A percentile compares a stretch with the other conserved stretches of the same genome.
Conservation (phyloP, 78 protist species). For the Dictyostelium discoideum region DNA sequence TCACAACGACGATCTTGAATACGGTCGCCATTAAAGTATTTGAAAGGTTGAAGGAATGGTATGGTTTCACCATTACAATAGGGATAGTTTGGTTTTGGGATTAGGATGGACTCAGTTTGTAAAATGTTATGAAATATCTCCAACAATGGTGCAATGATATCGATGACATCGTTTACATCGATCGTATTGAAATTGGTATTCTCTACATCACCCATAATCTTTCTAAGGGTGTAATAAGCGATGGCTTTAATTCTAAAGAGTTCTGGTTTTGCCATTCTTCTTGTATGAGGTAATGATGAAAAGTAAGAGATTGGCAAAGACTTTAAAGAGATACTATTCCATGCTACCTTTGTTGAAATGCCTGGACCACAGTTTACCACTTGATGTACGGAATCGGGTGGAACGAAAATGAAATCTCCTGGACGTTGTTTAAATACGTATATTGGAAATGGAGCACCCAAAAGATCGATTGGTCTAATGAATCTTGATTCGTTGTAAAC, state of each 20-base stretch:
- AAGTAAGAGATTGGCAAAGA: constrained; percentile 45
- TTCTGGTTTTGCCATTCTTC: constrained; percentile 14
- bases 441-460: constrained; percentile 51
- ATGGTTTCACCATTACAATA: constrained; percentile 50
- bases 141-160: constrained; percentile 27
- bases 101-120: constrained; percentile 56
- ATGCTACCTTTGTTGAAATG: constrained; percentile 25
- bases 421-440: constrained; percentile 44
- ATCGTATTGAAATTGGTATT: neutral
- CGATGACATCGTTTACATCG: constrained; percentile 5
- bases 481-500: constrained; percentile 36
- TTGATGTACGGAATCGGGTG: constrained; percentile 75
- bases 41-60: constrained; percentile 53
- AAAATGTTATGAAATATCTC: constrained; percentile 37
- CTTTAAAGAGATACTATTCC: constrained; percentile 28
- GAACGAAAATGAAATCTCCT: constrained; percentile 71
- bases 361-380: constrained; percentile 60
- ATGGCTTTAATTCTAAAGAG: constrained; percentile 38
- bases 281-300: constrained; percentile 20
- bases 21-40: neutral
- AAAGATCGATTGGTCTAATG: constrained; percentile 14
- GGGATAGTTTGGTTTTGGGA: constrained; percentile 73
- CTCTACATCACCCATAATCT: neutral
- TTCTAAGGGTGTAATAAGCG: constrained; percentile 29
- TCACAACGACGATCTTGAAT: constrained; percentile 74